Evolutionary conservation across 768 basidiomycete species (phyloP), one percentile per base, ranked within the genome.

Genomic region (Chiua virens): DNA sequence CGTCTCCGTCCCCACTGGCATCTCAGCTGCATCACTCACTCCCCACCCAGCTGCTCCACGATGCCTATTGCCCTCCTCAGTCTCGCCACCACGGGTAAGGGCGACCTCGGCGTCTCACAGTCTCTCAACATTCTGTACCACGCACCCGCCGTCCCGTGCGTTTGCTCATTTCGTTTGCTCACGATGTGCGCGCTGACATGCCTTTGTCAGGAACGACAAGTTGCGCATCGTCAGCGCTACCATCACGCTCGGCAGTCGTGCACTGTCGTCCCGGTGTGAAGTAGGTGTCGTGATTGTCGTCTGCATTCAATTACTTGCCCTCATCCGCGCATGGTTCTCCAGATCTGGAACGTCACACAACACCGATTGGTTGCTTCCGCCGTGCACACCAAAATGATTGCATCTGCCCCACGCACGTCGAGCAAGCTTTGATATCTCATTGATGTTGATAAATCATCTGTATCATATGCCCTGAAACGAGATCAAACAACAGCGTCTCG

Each of bases 291-390:
- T 5, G 11, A 22, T 36, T 8, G 17, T 25, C 36, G 14, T 13
- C n/a, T n/a, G n/a, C n/a, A 11, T 32, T 15, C 15, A 34, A 5
- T 9, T 14, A 2, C 17, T 10, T 21, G 13, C 3, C 42, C 40
- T 23, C 6, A 32, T 38, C 28, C 20, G 13, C 28, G 37, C 18
- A 22, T 46, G 9, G 17, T 11, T 18, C 25, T 8, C 7, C 41
- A 84, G 83, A 78, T 85, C 27, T 84, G 82, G 83, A 82, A 78
- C 48, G 63, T 64, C 10, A 81, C 77, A 3, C 69, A 74, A 52
- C 76, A 74, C 50, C 75, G 80, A 14, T 66, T 85, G 5, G 76
- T 80, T 10, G 77, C 75, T 6, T 81, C 82, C 1, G 82, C 79
- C 1, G 72, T 76, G 1, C 81, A 83, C 42, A 72, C 77, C 47